Conservation (phyloP, 371 early-diverging fungal genomes). For the Rhizopus stolonifer region DNA sequence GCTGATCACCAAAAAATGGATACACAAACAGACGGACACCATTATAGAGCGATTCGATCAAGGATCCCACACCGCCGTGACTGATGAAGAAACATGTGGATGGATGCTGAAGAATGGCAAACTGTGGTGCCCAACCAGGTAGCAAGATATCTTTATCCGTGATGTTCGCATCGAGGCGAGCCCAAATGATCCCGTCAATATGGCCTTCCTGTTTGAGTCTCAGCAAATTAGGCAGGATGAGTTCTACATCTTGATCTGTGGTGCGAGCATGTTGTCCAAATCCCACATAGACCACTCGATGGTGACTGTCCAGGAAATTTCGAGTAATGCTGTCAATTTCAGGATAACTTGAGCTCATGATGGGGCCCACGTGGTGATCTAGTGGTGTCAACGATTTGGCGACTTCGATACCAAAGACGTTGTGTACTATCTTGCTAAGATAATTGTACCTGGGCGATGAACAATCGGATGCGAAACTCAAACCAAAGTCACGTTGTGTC, state of each 20-base stretch:
- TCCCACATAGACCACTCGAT: conserved; percentile 29
- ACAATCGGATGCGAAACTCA: background rate
- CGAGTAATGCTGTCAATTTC: conserved; percentile 4
- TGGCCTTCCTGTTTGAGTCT: conserved; percentile 7
- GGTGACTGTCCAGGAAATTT: conserved; percentile 19
- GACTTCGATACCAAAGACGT: conserved; percentile 24
- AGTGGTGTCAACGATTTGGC: conserved; percentile 31
- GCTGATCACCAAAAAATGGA: conserved; percentile 46
- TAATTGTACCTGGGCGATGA: background rate
- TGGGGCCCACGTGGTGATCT: conserved; percentile 29
- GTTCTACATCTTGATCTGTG: conserved; percentile 1
- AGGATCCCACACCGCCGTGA: conserved; percentile 38
- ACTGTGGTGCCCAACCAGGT: conserved; percentile 35
- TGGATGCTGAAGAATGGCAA: conserved; percentile 36
- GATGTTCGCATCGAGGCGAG: conserved; percentile 11
- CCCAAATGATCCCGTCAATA: conserved; percentile 40
- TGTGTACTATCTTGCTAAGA: conserved; percentile 20
- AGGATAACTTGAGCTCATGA: conserved; percentile 18
- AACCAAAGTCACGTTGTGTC: background rate
- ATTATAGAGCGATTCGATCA: conserved; percentile 31
- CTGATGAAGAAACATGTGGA: conserved; percentile 31
- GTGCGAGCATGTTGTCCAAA: conserved; percentile 32
- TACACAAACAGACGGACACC: conserved; percentile 29
- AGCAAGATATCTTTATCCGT: conserved; percentile 2
- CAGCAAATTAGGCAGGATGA: conserved; percentile 20